A percentile compares a stretch with the other conserved stretches of the same genome.
Conservation (phyloP, 495 filamentous ascomycete species). For the Hypoxylon rickii region DNA sequence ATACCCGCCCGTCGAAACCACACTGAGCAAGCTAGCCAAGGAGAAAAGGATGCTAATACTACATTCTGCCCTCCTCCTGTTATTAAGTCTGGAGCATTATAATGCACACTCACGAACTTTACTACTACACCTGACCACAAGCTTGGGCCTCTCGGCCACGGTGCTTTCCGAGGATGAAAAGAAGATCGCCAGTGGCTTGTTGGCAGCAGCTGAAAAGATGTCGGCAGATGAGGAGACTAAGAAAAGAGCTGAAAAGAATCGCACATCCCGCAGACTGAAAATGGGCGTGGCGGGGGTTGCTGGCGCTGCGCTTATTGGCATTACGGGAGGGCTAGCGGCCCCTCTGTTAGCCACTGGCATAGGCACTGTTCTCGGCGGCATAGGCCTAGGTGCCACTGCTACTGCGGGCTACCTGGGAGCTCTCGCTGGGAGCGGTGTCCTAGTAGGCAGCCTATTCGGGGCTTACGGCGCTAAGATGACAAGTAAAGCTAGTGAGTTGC, state of each 20-base stretch:
- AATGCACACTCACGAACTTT: conserved; percentile 75
- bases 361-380: conserved; percentile 78
- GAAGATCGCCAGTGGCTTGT: conserved; percentile 72
- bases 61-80: conserved; percentile 69
- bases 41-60: conserved; percentile 54
- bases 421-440: conserved; percentile 74
- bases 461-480: conserved; percentile 87
- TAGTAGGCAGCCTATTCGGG: conserved; percentile 88
- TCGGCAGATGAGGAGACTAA: conserved; percentile 69
- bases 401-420: conserved; percentile 82
- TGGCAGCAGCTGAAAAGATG: conserved; percentile 74
- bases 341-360: conserved; percentile 85
- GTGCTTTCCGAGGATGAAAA: conserved; percentile 74
- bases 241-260: conserved; percentile 69
- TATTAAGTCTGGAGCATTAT: conserved; percentile 84
- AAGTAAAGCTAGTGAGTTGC: conserved; percentile 50
- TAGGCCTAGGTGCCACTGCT: conserved; percentile 74
- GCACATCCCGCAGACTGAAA: conserved; percentile 73
- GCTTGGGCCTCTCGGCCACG: conserved; percentile 66
- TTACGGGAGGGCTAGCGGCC: conserved; percentile 82
- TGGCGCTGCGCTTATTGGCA: conserved; percentile 79
- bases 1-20: conserved; percentile 53
- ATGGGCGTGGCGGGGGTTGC: conserved; percentile 75
- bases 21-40: conserved; percentile 44
- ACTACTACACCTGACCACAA: conserved; percentile 70